Evolutionary conservation across 139 green algal genomes (phyloP), one percentile per base, ranked within the genome.

Genomic region (Diplosphaera chodatii): DNA sequence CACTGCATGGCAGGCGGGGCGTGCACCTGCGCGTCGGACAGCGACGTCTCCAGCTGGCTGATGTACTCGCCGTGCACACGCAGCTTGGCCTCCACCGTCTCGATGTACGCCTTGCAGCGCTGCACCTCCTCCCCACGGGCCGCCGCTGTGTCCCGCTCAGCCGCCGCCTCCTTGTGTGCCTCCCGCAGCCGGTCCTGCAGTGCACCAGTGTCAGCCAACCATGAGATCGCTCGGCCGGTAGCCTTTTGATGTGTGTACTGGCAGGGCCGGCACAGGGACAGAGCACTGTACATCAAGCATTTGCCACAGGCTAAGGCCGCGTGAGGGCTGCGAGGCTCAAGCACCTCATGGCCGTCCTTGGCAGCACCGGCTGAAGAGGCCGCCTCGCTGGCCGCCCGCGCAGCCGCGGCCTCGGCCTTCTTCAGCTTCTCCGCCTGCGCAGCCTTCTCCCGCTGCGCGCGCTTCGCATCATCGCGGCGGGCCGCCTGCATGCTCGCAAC

Each of bases 51-150:
- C 48, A 89, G 67, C 37, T 70, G 80, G n/a, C 64, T 64, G 30
- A 88, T 64, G 32, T 88, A 81, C 34, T 86, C 80, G 62, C 74
- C 66, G 41, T 85, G 78, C 55, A 70, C 71, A 18, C 77, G 65
- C 55, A 89, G 65, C 63, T 84, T 74, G 3, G 74, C 68, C 71
- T 87, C 79, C 55, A 80, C 74, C 27, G 66, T 62, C 37, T 74
- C 80, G 27, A 80, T 71, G 29, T 84, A 75, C 13, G 69, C 55
- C 29, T 85, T 74, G 68, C 76, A 75, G 21, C 71, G 66, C 55
- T 41, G 23, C 20, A 79, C 70, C 78, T 68, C 27, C n/a, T 40
- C 34, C 20, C 25, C 16, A 22, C 55, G 34, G 25, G 22, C 25
- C 21, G 32, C 71, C 21, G 67, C 40, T 34, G 55, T 40, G 27